These are phyloP conservation scores for Jatropha curcas DNA, from an alignment of 345 rosid species.

Conservation along the genomic window DNA sequence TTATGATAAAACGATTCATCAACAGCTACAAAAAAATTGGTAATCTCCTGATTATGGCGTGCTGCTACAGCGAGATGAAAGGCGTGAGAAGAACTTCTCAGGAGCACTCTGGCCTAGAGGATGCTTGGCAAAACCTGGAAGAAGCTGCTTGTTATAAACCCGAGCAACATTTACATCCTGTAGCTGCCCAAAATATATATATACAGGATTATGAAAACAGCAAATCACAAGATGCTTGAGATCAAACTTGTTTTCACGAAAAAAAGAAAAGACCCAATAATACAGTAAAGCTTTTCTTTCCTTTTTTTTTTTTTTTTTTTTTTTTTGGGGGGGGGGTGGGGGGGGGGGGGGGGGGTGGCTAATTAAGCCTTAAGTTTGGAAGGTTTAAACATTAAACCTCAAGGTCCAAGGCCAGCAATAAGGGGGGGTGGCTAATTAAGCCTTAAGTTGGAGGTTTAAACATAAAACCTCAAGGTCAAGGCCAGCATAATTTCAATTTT, in stretches of 20 bases:
- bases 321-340: too few relatives aligned
- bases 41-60: constrained; percentile 69
- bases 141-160: constrained; percentile 61
- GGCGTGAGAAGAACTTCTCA: constrained; percentile 65
- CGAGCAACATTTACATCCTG: constrained; percentile 58
- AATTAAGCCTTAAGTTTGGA: too few relatives aligned
- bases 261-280: background rate
- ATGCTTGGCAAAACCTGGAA: constrained; percentile 81
- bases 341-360: too few relatives aligned
- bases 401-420: too few relatives aligned
- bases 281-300: too few relatives aligned
- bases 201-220: background rate
- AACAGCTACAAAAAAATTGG: constrained; percentile 51
- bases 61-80: constrained; percentile 78
- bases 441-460: too few relatives aligned
- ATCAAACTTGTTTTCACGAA: background rate
- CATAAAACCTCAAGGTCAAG: too few relatives aligned
- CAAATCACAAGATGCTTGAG: background rate
- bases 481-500: too few relatives aligned
- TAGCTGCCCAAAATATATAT: background rate
- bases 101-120: constrained; percentile 75
- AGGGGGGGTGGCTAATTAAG: too few relatives aligned
- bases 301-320: too few relatives aligned
- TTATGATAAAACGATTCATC: background rate
- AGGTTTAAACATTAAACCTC: too few relatives aligned